A percentile compares a stretch with the other conserved stretches of the same genome.
These are phyloP conservation scores for Paraphoma chrysanthemicola DNA, from an alignment of 2,329 filamentous ascomycete species.

Conservation along the genomic window DNA sequence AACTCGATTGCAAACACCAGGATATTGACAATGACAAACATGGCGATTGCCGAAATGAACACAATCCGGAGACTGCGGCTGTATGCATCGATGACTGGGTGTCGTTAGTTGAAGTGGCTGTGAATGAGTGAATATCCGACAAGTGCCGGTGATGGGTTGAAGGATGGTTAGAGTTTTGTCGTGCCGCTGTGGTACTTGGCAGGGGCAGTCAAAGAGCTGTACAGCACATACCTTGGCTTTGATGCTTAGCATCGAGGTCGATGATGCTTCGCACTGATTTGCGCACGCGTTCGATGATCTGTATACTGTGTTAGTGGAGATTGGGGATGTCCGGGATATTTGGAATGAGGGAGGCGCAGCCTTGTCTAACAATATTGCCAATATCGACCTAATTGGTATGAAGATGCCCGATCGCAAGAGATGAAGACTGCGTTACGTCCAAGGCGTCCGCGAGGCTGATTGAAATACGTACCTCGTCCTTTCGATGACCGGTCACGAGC, in stretches of 20 bases:
- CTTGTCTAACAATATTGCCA: not conserved
- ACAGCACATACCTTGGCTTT: conserved; percentile 52
- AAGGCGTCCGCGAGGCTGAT: not conserved
- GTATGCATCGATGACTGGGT: conserved; percentile 49
- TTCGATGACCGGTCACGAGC: conserved; percentile 66
- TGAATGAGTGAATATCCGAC: conserved; percentile 10
- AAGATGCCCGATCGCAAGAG: no score
- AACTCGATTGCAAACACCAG: conserved; percentile 62
- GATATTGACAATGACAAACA: conserved; percentile 58
- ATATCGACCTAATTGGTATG: no score
- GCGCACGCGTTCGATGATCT: conserved; percentile 57
- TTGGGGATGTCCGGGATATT: not conserved
- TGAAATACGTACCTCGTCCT: conserved; percentile 52
- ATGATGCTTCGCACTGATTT: conserved; percentile 58
- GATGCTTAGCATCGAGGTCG: conserved; percentile 54
- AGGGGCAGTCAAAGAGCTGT: no score
- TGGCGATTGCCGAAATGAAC: conserved; percentile 52
- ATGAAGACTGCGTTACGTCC: no score
- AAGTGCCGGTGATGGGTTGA: not conserved
- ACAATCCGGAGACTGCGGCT: conserved; percentile 48
- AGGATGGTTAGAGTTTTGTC: not conserved
- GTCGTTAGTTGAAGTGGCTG: conserved; percentile 27
- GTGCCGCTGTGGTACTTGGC: no score
- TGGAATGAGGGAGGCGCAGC: not conserved
- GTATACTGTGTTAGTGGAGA: conserved; percentile 5